phyloP scores from a whole-genome alignment of 306 rosid species.

The Rubus parviflorus region DNA sequence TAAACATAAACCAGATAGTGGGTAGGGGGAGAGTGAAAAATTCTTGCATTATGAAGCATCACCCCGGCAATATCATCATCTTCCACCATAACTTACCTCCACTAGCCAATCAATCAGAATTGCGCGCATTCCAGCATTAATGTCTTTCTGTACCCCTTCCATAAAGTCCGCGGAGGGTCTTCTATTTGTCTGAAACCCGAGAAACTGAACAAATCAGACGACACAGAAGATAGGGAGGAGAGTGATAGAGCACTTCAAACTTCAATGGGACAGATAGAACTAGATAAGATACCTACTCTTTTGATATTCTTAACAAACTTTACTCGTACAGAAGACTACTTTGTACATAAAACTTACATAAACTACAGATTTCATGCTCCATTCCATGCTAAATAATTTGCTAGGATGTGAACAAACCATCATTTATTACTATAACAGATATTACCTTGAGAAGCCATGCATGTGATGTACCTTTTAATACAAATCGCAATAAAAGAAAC shows the following conservation, averaged over 20 bases:
- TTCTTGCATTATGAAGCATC: constrained; percentile 14
- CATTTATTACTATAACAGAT: no score
- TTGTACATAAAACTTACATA: background rate
- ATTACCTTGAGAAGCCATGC: no score
- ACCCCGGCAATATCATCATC: constrained; percentile 17
- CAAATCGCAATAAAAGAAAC: no score
- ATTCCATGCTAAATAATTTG: no score
- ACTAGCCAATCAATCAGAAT: constrained; percentile 37
- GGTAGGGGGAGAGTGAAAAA: background rate
- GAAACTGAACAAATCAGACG: background rate
- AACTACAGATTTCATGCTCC: no score
- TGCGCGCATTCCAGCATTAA: constrained; percentile 33
- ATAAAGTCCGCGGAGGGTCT: constrained; percentile 28
- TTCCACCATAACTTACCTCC: constrained; percentile 26
- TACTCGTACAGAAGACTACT: background rate
- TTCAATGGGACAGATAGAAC: background rate
- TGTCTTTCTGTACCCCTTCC: constrained; percentile 31
- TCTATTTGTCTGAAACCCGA: constrained; percentile 27
- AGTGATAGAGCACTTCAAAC: background rate
- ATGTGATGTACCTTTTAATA: no score
- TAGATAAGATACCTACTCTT: background rate
- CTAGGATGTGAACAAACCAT: no score
- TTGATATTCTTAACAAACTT: background rate
- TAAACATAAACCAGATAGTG: constrained; percentile 4
- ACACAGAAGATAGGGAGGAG: background rate